Evolutionary conservation across 2,329 filamentous ascomycete species (phyloP).

Genomic region (Penicillium palitans): DNA sequence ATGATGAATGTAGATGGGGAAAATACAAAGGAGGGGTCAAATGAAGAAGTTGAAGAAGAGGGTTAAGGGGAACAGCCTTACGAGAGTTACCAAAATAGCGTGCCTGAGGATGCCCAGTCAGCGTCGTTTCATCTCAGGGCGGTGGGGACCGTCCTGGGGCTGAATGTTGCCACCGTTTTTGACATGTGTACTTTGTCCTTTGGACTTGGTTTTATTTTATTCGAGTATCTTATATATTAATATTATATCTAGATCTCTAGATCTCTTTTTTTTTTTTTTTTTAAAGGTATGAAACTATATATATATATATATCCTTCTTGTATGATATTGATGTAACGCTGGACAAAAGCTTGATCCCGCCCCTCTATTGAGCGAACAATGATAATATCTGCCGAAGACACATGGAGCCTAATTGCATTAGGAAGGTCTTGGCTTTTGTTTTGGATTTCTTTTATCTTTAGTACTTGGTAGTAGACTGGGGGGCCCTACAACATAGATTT

Average conservation of each 20-base stretch:
- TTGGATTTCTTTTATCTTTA: neutral
- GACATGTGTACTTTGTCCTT: neutral
- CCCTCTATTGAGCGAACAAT: neutral
- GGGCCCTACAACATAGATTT: neutral
- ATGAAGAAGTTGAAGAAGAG: constrained; percentile 16
- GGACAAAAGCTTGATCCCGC: neutral
- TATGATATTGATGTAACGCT: neutral
- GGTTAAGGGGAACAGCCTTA: constrained; percentile 30
- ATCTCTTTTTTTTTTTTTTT: neutral
- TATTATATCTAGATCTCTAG: neutral
- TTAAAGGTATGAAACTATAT: neutral
- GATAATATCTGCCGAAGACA: neutral
- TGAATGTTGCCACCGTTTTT: constrained; percentile 4
- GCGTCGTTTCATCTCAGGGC: constrained; percentile 12
- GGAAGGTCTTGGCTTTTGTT: constrained; percentile 3
- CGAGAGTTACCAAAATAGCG: constrained; percentile 20
- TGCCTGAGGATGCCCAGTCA: constrained; percentile 23
- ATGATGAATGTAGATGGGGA: constrained; percentile 29
- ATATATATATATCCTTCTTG: neutral
- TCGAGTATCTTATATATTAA: neutral
- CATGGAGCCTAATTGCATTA: neutral
- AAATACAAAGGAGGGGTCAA: constrained; percentile 17
- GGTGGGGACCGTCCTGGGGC: constrained; percentile 13
- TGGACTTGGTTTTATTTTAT: neutral
- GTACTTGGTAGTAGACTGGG: neutral